Evolutionary conservation across 139 green algal species (phyloP), one percentile per base, ranked within the genome.

Genomic region (Chlamydomonas sphaeroides): DNA sequence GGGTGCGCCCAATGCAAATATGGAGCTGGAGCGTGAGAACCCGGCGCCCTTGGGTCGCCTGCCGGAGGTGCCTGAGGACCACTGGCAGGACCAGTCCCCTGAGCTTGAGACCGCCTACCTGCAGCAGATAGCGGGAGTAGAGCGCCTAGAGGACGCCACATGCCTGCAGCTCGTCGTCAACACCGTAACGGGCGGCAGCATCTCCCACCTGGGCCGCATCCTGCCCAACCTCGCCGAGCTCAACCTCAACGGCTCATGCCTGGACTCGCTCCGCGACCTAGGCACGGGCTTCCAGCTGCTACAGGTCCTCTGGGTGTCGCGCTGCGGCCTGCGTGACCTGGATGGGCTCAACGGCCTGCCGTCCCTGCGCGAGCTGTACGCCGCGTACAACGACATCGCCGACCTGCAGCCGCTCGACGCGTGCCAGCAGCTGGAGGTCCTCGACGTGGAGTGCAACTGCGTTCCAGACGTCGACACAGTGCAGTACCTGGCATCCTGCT

Each of bases 361-460:
- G 6, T 21, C 41, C n/a, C 82, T 92, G 35, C 79, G 82, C 1
- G 89, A 92, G 38, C 72, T 92, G 53, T 92, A 92, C 68, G 86
- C 86, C 15, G 61, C 89, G 6, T 88, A 85, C 68, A 89, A 88
- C 51, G 87, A 93, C 75, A 86, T 91, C 23, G 79, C 80, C 23
- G 84, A 91, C 67, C 62, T 87, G 80, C 71, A 86, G 33, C 73
- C 79, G 5, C 18, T 93, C 70, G 85, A 76, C 42, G 2, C 25
- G 28, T 91, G 80, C 48, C 33, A 25, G 5, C 38, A 84, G 14
- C 78, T 91, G 38, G 81, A 88, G 48, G 79, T 88, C 48, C 68
- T 89, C 30, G 89, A 92, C 75, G 36, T 92, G 63, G 79, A 88
- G 45, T 84, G 81, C 48, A 89, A 88, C 35, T 89, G 89, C 66